phyloP scores from a whole-genome alignment of 768 basidiomycete species.

The Grammothele lineata region DNA sequence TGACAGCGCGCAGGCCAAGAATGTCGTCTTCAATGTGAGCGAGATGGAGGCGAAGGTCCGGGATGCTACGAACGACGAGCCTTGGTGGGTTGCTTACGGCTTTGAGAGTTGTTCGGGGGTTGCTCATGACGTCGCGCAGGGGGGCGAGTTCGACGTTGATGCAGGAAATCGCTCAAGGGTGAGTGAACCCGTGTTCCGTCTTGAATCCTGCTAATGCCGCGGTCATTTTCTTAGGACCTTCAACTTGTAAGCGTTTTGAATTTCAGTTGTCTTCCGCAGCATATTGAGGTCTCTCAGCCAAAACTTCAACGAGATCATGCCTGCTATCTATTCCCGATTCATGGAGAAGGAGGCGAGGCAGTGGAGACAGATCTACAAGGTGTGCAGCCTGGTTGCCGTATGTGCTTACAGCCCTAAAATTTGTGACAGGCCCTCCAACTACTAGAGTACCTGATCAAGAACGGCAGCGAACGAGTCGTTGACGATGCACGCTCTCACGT shows the following conservation, averaged over 20 bases:
- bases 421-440: constrained; percentile 74
- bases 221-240: too few relatives aligned
- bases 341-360: constrained; percentile 98
- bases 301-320: constrained; percentile 99
- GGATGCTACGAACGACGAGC: constrained; percentile 97
- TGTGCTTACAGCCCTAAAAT: not conserved
- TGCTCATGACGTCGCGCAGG: constrained; percentile 41
- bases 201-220: too few relatives aligned
- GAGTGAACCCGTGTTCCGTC: constrained; percentile 24
- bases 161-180: constrained; percentile 99
- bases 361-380: constrained; percentile 99
- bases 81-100: constrained; percentile 88
- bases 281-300: constrained; percentile 49
- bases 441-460: constrained; percentile 93
- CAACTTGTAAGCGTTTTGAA: constrained; percentile 69
- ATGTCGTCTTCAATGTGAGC: constrained; percentile 91
- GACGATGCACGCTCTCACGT: constrained; percentile 95
- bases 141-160: constrained; percentile 96
- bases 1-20: constrained; percentile 66
- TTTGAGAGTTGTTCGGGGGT: too few relatives aligned
- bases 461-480: constrained; percentile 95
- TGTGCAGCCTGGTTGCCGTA: constrained; percentile 18
- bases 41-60: constrained; percentile 97
- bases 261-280: too few relatives aligned
- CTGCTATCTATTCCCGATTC: constrained; percentile 88